Base-by-base conservation (phyloP, 2,329 filamentous ascomycete genomes). In the Dactylellina cionopaga region DNA sequence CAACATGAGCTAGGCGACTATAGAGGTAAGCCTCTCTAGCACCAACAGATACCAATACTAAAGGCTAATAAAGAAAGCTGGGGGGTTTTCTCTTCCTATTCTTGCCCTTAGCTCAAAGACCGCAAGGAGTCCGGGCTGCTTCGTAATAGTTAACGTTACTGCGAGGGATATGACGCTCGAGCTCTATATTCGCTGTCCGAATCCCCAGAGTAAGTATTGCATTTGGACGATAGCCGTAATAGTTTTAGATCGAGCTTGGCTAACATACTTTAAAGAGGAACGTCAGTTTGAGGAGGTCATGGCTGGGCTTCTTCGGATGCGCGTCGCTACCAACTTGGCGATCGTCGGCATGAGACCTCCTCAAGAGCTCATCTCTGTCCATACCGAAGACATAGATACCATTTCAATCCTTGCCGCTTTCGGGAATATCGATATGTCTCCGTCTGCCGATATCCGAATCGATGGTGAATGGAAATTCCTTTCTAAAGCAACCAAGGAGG, bases 241-340 rank as follows among this genome's bases (percentile, higher is more conserved):
- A n/a, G n/a, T 24, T n/a, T n/a, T n/a, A n/a, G n/a, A n/a, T n/a
- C n/a, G 13, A 13, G 17, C 3, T 31, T 17, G 11, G 10, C 29
- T 54, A 47, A 55, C 5, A 3, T 25, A 31, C n/a, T 5, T n/a
- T 4, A 29, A 29, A 72, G 68, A 65, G 68, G 68, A 72, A 25
- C 68, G 68, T 1, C 68, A 72, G 35, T 72, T 72, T 9, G 68
- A 72, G 27, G 59, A 72, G 7, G 52, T 72, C 10, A 72, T 72
- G 68, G 52, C 59, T 13, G 60, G 55, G 27, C 59, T 72, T 15
- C 68, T 72, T 1, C 51, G 68, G 17, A 72, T 52, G 29, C 44
- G 59, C 31, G 25, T 64, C n/a, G 68, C 59, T 7, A 72, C 59
- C 7, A 72, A 72, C 17, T 33, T 72, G 13, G 68, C 59, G 5